Evolutionary conservation across 139 green algal species (phyloP).

Genomic region (Mychonastes homosphaera): DNA sequence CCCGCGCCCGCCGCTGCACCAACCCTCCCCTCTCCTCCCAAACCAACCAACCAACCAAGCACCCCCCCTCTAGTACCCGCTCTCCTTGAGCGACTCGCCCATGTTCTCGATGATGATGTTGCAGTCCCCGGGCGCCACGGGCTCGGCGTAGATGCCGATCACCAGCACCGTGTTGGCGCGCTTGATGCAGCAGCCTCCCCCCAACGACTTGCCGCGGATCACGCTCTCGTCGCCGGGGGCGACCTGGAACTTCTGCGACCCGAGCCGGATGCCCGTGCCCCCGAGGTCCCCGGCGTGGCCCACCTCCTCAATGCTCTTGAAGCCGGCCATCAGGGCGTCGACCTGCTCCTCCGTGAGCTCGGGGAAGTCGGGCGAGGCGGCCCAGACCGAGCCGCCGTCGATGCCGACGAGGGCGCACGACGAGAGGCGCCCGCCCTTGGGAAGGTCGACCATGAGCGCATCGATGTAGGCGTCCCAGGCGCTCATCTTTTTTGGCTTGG

Average conservation of each 20-base stretch:
- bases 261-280: slow-evolving; percentile 40
- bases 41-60: too few species aligned
- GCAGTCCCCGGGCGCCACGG: slow-evolving; percentile 47
- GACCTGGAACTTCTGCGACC: slow-evolving; percentile 37
- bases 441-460: slow-evolving; percentile 29
- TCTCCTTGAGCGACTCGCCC: slow-evolving; percentile 55
- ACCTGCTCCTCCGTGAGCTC: slow-evolving; percentile 31
- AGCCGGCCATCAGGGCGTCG: slow-evolving; percentile 34
- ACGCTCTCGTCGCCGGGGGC: slow-evolving; percentile 34
- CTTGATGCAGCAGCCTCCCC: slow-evolving; percentile 55
- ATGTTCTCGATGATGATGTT: slow-evolving; percentile 59
- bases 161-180: slow-evolving; percentile 59
- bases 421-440: slow-evolving; percentile 38
- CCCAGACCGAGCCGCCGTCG: slow-evolving; percentile 67
- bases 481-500: neutral
- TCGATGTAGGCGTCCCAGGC: slow-evolving; percentile 20
- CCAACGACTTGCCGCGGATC: slow-evolving; percentile 55
- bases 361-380: slow-evolving; percentile 44
- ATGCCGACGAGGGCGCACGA: slow-evolving; percentile 57
- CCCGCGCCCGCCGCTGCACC: too few species aligned
- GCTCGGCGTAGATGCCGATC: slow-evolving; percentile 57
- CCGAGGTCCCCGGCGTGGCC: slow-evolving; percentile 29
- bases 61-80: too few species aligned
- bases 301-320: slow-evolving; percentile 21
- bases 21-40: too few species aligned